Base-by-base conservation (phyloP, 2,329 filamentous ascomycete species). In the Salinomyces thailandicus region DNA sequence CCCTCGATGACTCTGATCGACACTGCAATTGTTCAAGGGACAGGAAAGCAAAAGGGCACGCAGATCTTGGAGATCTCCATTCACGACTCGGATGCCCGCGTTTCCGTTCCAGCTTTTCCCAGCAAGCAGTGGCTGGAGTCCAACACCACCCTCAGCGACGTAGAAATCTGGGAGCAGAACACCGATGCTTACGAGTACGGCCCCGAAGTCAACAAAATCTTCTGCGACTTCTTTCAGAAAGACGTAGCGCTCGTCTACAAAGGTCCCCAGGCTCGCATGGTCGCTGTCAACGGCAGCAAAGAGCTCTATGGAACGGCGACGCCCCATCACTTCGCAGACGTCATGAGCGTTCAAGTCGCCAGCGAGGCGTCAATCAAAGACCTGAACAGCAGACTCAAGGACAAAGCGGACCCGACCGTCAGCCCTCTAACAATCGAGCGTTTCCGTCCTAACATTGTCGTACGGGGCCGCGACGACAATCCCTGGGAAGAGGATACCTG, bases 401-500 rank as follows among this genome's bases (percentile, higher is more conserved):
- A 30, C 36, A 46, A 18, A 53, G 4, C 22, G 22, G 59, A 64
- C 17, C 60, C 66, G 4, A 38, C 43, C 12, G 31, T 39, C 18
- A 41, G 44, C n/a, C 58, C 63, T n/a, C 66, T 77, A 20, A 70
- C 64, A 0, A 70, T 79, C 38, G 75, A 79, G 51, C 67, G 75
- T 2, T 80, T 80, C 53, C 60, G 77, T 13, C 74, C 76, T 1
- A 80, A 80, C 52, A 73, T 80, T 37, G 64, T 80, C 15, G 65
- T 80, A 29, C 59, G 61, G 11, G 75, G 75, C 1, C 58, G 61
- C 26, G 58, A 61, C 36, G 46, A 47, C 20, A 43, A 54, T 16
- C 67, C 76, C 0, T 80, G 76, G 76, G 64, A 65, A 24, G 77
- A 80, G 51, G 76, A 80, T 52, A 63, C 63, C 12, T 80, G 76